Percentiles rank a stretch among this genome's conserved stretches.
These are phyloP conservation scores for Hyphopichia khmerensis DNA, from an alignment of 1,139 yeast genomes.

Conservation along the genomic window DNA sequence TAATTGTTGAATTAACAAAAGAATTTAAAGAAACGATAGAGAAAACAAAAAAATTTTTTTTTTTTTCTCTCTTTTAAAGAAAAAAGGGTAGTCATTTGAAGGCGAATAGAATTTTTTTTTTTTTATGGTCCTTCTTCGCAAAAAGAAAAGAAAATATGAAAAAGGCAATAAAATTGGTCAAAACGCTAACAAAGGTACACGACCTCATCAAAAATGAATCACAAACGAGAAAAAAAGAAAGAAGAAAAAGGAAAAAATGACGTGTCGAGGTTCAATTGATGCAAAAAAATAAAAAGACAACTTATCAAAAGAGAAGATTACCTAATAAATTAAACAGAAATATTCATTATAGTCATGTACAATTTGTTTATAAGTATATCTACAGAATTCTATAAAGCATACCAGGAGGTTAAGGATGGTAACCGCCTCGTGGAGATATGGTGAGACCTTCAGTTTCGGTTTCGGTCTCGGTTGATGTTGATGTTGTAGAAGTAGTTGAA, in stretches of 20 bases:
- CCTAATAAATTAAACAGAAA: no score
- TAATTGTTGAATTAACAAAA: background rate
- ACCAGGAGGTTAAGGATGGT: background rate
- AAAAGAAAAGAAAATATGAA: background rate
- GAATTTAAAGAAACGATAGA: background rate
- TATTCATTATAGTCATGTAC: background rate
- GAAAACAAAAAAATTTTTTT: background rate
- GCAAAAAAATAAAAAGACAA: no score
- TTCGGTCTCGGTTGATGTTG: no score
- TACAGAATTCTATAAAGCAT: no score
- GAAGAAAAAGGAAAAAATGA: no score
- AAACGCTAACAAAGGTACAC: background rate
- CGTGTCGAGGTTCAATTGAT: no score
- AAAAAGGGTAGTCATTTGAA: background rate
- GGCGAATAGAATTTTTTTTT: background rate
- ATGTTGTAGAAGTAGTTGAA: constrained; percentile 2
- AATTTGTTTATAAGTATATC: background rate
- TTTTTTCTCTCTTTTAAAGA: no score
- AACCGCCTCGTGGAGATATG: background rate
- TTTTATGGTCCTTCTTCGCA: no score
- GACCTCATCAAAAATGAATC: background rate
- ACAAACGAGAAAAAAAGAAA: no score
- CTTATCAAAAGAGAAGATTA: no score
- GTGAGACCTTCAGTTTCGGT: background rate
- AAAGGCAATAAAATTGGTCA: background rate